A percentile compares a stretch with the other conserved stretches of the same genome.
phyloP scores from a whole-genome alignment of 108 stramenopile species.

The Chaetoceros tenuissimus region DNA sequence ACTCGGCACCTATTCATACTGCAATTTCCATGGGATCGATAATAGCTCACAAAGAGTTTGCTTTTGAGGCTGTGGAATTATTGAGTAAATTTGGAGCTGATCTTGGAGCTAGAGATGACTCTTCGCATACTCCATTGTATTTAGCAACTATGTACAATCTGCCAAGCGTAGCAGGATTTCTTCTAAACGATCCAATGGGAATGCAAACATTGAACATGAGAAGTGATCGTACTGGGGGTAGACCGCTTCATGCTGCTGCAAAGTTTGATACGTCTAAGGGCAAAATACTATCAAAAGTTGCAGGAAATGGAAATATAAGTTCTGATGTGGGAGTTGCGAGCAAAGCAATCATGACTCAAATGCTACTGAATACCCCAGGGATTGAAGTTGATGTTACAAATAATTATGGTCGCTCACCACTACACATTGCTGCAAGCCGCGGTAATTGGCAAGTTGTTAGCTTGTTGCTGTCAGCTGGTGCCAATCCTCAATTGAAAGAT shows the following conservation, averaged over 20 bases:
- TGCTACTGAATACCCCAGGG: slow-evolving; percentile 48
- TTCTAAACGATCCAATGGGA: slow-evolving; percentile 45
- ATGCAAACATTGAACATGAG: slow-evolving; percentile 56
- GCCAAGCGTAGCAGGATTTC: slow-evolving; percentile 43
- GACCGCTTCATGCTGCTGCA: slow-evolving; percentile 81
- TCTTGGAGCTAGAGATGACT: slow-evolving; percentile 69
- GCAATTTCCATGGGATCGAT: slow-evolving; percentile 79
- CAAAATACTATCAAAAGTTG: not conserved
- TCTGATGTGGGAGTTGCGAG: slow-evolving; percentile 5
- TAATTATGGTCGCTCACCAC: slow-evolving; percentile 67
- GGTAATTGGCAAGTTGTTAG: slow-evolving; percentile 80
- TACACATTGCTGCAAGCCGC: slow-evolving; percentile 66
- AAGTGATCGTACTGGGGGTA: slow-evolving; percentile 66
- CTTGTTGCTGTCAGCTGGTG: slow-evolving; percentile 56
- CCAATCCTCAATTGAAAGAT: slow-evolving; percentile 46
- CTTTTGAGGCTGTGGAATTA: slow-evolving; percentile 51
- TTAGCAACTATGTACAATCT: slow-evolving; percentile 69
- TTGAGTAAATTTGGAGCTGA: slow-evolving; percentile 60
- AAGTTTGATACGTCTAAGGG: slow-evolving; percentile 47
- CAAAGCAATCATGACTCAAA: slow-evolving; percentile 39
- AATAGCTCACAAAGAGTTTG: slow-evolving; percentile 54
- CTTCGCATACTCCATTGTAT: slow-evolving; percentile 73
- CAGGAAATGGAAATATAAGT: slow-evolving; percentile 15
- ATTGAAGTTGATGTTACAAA: slow-evolving; percentile 77
- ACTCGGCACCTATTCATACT: slow-evolving; percentile 68